Evolutionary conservation across 192 early-diverging fungal species (phyloP), one percentile per base, ranked within the genome.

Genomic region (Chytriomyces sp.): DNA sequence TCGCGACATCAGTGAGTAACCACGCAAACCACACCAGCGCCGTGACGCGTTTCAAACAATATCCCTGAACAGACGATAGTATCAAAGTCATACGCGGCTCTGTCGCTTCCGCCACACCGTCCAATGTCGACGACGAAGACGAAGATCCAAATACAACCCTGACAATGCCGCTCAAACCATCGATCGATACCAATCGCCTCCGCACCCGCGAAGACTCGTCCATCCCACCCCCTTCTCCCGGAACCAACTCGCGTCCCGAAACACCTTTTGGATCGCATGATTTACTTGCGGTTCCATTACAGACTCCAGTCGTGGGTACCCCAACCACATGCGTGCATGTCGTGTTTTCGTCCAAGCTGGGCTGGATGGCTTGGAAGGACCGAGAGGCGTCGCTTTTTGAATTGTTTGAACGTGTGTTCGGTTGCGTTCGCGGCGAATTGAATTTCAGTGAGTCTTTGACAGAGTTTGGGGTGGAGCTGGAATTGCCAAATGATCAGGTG

Each of bases 311-410:
- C 2, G 39, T 56, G 10, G 81, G 79, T n/a, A 64, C 68, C 17
- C 66, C 83, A 10, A 82, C 77, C 8, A 75, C 81, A 38, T 74
- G 70, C 28, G 73, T 85, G 59, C 81, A 85, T 53, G 76, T 83
- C 54, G 40, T 54, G 31, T 79, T 80, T 12, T 39, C 59, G 10
- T 74, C 76, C 8, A 83, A 83, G 54, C 67, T 85, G 61, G 84
- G 84, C 1, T 85, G 84, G 84, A 81, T 85, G 31, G 72, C 70
- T 0, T 85, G 84, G 84, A 81, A 81, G 69, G 81, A 85, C 37
- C 44, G 57, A 28, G 84, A 85, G 66, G 78, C 81, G 10, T 39
- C 59, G 5, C 39, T 64, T n/a, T 74, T 49, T 44, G 39, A 59
- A 52, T 31, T 85, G 8, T 85, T 85, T 78, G 84, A 85, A 64